Conservation (phyloP, 805 yeast species). For the Metschnikowia koreensis region DNA sequence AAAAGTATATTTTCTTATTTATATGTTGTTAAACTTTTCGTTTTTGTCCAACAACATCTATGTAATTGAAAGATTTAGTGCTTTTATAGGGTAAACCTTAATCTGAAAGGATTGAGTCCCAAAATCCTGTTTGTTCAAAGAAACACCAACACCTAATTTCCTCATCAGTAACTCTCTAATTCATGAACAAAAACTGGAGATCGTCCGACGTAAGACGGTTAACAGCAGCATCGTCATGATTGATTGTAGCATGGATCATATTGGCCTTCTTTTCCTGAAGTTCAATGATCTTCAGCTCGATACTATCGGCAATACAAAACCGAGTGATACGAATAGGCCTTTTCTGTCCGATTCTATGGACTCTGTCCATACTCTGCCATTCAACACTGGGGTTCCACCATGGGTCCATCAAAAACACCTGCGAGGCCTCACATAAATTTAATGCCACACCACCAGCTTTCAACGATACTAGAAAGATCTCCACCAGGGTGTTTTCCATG, state of each 20-base stretch:
- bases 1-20: too few relatives aligned
- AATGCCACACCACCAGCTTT: slow-evolving; percentile 99
- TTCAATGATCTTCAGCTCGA: slow-evolving; percentile 93
- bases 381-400: slow-evolving; percentile 99
- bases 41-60: too few relatives aligned
- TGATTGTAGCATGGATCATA: slow-evolving; percentile 96
- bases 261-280: slow-evolving; percentile 96
- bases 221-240: slow-evolving; percentile 88
- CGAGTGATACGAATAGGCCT: slow-evolving; percentile 92
- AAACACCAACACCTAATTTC: not conserved
- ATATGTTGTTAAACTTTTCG: too few relatives aligned
- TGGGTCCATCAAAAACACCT: slow-evolving; percentile 92
- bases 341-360: slow-evolving; percentile 94
- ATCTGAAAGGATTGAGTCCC: too few relatives aligned
- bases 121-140: not conserved
- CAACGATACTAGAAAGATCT: slow-evolving; percentile 88
- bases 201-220: slow-evolving; percentile 89
- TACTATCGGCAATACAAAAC: slow-evolving; percentile 93
- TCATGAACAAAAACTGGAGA: slow-evolving; percentile 88
- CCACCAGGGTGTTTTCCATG: slow-evolving; percentile 89
- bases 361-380: slow-evolving; percentile 98
- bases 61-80: too few relatives aligned
- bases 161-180: slow-evolving; percentile 35
- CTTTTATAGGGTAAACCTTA: too few relatives aligned
- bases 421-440: slow-evolving; percentile 94